Evolutionary conservation across 345 rosid species (phyloP), one percentile per base, ranked within the genome.

Genomic region (Eutrema japonicum): DNA sequence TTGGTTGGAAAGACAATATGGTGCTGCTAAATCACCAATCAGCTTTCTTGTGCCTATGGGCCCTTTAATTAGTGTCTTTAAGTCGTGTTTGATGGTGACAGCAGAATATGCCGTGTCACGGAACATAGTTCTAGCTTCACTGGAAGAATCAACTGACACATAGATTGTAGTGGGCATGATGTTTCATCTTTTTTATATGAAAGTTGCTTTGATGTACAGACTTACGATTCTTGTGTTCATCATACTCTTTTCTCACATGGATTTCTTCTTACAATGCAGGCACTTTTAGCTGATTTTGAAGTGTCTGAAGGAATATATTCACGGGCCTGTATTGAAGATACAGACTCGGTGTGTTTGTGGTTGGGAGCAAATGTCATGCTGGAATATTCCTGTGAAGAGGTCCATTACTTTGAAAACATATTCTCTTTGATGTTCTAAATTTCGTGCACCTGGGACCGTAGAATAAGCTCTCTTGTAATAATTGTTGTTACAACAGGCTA

Each of bases 231-330:
- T 30, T 54, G 32, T 47, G 45, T 29, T 29, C 64, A 32, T 58
- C 9, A 5, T 56, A 11, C 42, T 30, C 4, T 32, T 50, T 35
- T 51, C 11, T 76, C 53, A 62, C 58, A 64, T 70, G 29, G 55
- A 6, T 0, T 48, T 64, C 7, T 47, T 60, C 48, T 65, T 57
- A 18, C 40, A 48, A 53, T 49, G 27, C 85, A 89, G 95, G 78
- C 87, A 14, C 94, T 92, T 60, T 43, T 90, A 66, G 84, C 97
- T 55, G 98, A 96, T 83, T 90, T 92, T 85, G 99, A 85, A 82
- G 97, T 90, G 42, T 88, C 91, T 58, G 98, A 96, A 85, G 97
- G 97, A 83, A 90, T 92, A 82, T 89, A 87, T 78, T 94, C 97
- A 12, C 85, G 82, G 66, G 90, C 97, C 78, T 27, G 75, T 68